Conservation (phyloP, 163 green algal species). For the Chlorella variabilis region DNA sequence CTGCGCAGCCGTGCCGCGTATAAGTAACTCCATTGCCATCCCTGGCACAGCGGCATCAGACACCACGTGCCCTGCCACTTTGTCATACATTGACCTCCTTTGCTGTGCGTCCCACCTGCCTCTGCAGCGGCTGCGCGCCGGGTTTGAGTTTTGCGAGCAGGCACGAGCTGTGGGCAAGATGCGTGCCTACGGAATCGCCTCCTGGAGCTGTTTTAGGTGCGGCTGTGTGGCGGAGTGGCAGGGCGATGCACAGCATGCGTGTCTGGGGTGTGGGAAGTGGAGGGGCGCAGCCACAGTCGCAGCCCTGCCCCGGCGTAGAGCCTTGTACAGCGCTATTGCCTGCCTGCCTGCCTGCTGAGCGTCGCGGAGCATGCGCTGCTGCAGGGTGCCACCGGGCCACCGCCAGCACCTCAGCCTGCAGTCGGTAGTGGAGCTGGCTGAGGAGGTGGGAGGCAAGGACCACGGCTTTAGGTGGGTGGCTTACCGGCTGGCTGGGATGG, state of each 20-base stretch:
- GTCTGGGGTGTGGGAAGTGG: neutral
- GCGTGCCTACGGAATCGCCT: conserved; percentile 70
- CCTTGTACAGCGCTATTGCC: too few species aligned
- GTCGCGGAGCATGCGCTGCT: too few species aligned
- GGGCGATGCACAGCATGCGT: neutral
- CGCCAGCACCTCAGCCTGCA: conserved; percentile 52
- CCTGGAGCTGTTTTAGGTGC: conserved; percentile 76
- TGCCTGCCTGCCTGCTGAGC: too few species aligned
- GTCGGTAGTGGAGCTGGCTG: conserved; percentile 60
- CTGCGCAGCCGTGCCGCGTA: too few species aligned
- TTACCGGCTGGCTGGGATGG: neutral
- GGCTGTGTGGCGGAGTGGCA: neutral
- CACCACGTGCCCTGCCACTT: too few species aligned
- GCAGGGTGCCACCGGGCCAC: conserved; percentile 46
- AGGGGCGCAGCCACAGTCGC: too few species aligned
- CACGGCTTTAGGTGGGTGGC: conserved; percentile 71
- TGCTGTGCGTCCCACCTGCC: neutral
- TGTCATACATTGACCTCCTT: too few species aligned
- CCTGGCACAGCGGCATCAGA: too few species aligned
- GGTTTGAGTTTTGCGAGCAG: conserved; percentile 49
- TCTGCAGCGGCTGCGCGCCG: conserved; percentile 45
- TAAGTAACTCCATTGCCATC: too few species aligned
- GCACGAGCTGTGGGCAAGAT: conserved; percentile 47
- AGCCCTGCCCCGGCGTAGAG: too few species aligned
- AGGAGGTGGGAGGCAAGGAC: conserved; percentile 52